These are phyloP conservation scores for Ustulina deusta DNA, from an alignment of 2,329 filamentous ascomycete genomes.

Conservation along the genomic window DNA sequence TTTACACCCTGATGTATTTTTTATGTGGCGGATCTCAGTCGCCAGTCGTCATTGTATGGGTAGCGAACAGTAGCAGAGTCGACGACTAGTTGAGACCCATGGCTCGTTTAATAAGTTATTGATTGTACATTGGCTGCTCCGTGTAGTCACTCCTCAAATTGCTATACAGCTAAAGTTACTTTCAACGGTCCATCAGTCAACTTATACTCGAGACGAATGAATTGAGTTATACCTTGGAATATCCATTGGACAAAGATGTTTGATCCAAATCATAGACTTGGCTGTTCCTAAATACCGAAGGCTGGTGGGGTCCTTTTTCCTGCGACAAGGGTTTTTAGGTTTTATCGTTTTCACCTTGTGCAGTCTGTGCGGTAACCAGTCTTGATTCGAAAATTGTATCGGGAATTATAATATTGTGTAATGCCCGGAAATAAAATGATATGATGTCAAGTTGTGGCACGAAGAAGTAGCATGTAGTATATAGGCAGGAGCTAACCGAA, in stretches of 20 bases:
- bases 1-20: too few species aligned
- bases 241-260: background rate
- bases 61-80: background rate
- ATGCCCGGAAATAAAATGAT: background rate
- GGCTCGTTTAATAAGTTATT: background rate
- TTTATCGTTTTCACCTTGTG: background rate
- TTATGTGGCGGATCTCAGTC: too few species aligned
- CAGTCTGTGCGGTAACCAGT: background rate
- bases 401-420: background rate
- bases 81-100: background rate
- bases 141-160: background rate
- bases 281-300: background rate
- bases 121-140: background rate
- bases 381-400: background rate
- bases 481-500: background rate
- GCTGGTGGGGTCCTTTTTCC: background rate
- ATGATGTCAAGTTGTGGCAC: background rate
- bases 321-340: background rate
- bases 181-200: too few species aligned
- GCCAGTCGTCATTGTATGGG: background rate
- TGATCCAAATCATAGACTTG: background rate
- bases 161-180: background rate
- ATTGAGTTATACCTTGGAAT: background rate
- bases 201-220: background rate
- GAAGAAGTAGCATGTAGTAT: background rate